Evolutionary conservation across 768 basidiomycete genomes (phyloP).

Genomic region (Mycena epipterygia): DNA sequence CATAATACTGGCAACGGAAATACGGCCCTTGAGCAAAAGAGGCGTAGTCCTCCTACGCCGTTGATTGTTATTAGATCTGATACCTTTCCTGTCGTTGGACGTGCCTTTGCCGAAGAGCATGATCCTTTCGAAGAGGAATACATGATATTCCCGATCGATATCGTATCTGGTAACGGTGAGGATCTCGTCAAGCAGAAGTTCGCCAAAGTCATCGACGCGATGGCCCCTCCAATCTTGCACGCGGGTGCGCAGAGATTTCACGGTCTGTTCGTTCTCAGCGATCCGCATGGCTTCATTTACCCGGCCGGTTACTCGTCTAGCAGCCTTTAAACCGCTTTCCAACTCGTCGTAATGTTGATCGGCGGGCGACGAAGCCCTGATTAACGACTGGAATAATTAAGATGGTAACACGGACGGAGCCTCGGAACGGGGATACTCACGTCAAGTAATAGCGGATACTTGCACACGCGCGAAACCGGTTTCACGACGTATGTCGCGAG

Average conservation of each 20-base stretch:
- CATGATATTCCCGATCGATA: conserved; percentile 96
- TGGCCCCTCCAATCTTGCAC: conserved; percentile 99
- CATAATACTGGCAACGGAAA: conserved; percentile 95
- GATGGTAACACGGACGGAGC: not conserved
- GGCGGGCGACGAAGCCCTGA: conserved; percentile 73
- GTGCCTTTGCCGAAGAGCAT: conserved; percentile 98
- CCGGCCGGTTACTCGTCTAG: conserved; percentile 92
- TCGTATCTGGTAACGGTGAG: conserved; percentile 96
- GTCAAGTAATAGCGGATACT: conserved; percentile 94
- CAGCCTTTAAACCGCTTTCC: conserved; percentile 85
- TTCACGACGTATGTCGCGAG: conserved; percentile 97
- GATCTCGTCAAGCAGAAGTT: conserved; percentile 93
- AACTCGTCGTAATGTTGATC: conserved; percentile 83
- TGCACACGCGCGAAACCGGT: conserved; percentile 97
- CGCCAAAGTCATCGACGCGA: conserved; percentile 92
- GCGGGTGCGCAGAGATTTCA: conserved; percentile 84
- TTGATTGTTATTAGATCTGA: conserved; percentile 51
- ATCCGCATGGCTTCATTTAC: conserved; percentile 96
- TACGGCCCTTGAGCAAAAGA: conserved; percentile 94
- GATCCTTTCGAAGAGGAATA: conserved; percentile 98
- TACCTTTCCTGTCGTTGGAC: conserved; percentile 58
- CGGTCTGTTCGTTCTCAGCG: conserved; percentile 90
- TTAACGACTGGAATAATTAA: conserved; percentile 65
- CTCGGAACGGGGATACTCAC: conserved; percentile 59
- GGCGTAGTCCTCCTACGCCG: conserved; percentile 77